A percentile compares a stretch with the other conserved stretches of the same genome.
phyloP scores from a whole-genome alignment of 495 filamentous ascomycete species.

The Daldinia loculata region DNA sequence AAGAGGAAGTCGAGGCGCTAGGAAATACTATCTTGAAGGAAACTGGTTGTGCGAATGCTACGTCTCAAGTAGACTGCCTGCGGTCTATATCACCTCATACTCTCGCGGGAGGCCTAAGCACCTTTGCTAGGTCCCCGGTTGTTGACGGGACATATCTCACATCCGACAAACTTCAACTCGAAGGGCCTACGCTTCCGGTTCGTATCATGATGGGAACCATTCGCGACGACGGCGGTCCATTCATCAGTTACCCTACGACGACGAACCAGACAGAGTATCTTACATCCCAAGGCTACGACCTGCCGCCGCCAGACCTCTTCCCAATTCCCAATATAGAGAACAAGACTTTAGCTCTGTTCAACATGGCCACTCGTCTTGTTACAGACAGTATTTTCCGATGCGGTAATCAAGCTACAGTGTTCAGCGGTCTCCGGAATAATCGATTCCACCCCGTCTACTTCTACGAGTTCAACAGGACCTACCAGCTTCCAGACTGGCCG shows the following conservation, averaged over 20 bases:
- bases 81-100: conserved; percentile 49
- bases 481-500: background rate
- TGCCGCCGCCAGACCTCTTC: background rate
- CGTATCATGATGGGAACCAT: conserved; percentile 58
- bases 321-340: background rate
- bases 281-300: background rate
- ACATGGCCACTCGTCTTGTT: background rate
- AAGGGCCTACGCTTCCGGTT: conserved; percentile 44
- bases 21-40: conserved; percentile 49
- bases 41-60: conserved; percentile 52
- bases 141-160: background rate
- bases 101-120: conserved; percentile 27
- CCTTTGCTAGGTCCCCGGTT: background rate
- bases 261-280: background rate
- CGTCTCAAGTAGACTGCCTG: conserved; percentile 59
- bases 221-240: conserved; percentile 60
- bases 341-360: background rate
- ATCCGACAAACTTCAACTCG: conserved; percentile 36
- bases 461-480: background rate
- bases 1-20: background rate
- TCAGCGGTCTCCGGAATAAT: background rate
- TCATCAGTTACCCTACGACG: conserved; percentile 47
- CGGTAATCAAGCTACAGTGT: background rate
- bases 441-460: background rate
- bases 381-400: background rate